A percentile compares a stretch with the other conserved stretches of the same genome.
Evolutionary conservation across 345 rosid species (phyloP).

Genomic region (Dipteronia dyeriana): DNA sequence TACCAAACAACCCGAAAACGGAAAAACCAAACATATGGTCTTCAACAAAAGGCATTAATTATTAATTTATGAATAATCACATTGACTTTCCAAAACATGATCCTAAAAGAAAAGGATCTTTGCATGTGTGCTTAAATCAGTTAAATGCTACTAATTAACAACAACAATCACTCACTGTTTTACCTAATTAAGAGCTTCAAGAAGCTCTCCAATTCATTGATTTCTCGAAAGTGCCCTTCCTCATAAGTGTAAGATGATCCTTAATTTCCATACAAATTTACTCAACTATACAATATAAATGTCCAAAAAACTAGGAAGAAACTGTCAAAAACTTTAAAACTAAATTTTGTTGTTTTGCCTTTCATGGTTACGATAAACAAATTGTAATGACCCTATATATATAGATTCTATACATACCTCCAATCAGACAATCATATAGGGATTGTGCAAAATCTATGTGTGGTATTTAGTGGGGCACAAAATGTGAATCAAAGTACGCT

Average conservation of each 20-base stretch:
- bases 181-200: background rate
- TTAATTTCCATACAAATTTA: no score
- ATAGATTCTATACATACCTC: background rate
- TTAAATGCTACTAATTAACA: no score
- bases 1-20: no score
- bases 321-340: background rate
- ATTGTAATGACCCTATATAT: background rate
- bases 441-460: slow-evolving; percentile 2
- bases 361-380: background rate
- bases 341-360: background rate
- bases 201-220: background rate
- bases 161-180: background rate
- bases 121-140: no score
- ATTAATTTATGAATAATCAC: no score
- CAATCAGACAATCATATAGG: slow-evolving; percentile 16
- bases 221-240: background rate
- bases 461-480: slow-evolving; percentile 15
- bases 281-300: background rate
- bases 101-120: no score
- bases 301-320: background rate
- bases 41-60: no score
- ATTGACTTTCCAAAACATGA: no score
- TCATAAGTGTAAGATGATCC: background rate
- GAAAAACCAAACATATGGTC: no score
- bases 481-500: slow-evolving; percentile 16